Conservation (phyloP, 2,329 filamentous ascomycete species). For the Alternaria alternata region DNA sequence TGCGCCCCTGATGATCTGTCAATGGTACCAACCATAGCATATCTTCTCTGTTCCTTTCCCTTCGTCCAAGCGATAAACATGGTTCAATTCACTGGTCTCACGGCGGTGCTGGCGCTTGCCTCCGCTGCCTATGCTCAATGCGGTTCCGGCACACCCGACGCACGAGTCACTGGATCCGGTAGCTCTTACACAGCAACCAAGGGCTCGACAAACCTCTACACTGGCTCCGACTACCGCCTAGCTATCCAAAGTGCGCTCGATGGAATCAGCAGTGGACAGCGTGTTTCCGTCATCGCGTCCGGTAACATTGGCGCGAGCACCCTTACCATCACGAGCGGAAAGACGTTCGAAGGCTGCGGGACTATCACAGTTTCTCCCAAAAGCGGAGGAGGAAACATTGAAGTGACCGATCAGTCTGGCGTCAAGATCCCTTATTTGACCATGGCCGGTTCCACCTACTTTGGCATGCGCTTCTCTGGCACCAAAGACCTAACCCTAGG, state of each 20-base stretch:
- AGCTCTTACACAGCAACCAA: conserved; percentile 57
- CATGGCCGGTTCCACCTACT: conserved; percentile 67
- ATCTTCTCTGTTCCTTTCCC: not conserved
- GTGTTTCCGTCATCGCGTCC: conserved; percentile 63
- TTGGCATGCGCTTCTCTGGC: conserved; percentile 65
- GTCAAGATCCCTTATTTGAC: conserved; percentile 65
- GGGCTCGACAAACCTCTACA: conserved; percentile 59
- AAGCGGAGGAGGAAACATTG: conserved; percentile 62
- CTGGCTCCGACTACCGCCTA: conserved; percentile 62
- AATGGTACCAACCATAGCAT: not conserved
- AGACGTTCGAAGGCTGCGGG: conserved; percentile 67
- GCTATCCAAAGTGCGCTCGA: conserved; percentile 65
- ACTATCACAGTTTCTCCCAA: conserved; percentile 60
- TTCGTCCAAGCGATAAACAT: conserved; percentile 38
- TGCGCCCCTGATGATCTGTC: not conserved
- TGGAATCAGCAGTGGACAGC: conserved; percentile 61
- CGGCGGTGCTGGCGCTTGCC: conserved; percentile 54
- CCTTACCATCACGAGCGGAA: conserved; percentile 61
- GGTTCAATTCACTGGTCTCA: conserved; percentile 49
- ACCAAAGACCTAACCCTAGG: conserved; percentile 60
- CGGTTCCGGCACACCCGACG: conserved; percentile 58
- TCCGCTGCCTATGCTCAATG: conserved; percentile 55
- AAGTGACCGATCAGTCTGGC: conserved; percentile 58
- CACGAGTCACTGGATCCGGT: conserved; percentile 58
- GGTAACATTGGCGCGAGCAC: conserved; percentile 64